phyloP scores from a whole-genome alignment of 2,329 filamentous ascomycete genomes.

The Trematosphaeria pertusa region DNA sequence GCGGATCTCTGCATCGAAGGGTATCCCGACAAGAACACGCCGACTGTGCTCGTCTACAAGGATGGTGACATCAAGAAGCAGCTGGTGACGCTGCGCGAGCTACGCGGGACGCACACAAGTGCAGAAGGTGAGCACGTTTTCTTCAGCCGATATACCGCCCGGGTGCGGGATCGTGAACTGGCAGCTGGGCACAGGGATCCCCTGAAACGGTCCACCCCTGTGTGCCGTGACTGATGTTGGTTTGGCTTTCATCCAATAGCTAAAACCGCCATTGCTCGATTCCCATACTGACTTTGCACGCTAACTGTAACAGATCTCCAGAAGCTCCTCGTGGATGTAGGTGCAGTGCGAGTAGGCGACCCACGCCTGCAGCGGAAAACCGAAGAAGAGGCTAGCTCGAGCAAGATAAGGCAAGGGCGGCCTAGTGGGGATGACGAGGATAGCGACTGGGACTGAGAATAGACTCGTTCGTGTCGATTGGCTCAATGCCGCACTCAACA shows the following conservation, averaged over 20 bases:
- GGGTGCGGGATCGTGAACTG: neutral
- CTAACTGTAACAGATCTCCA: slow-evolving; percentile 67
- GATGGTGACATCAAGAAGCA: slow-evolving; percentile 93
- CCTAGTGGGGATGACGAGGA: slow-evolving; percentile 58
- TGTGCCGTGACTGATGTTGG: too few species aligned
- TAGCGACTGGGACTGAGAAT: slow-evolving; percentile 66
- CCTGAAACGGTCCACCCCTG: too few species aligned
- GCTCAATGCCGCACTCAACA: neutral
- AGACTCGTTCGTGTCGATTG: neutral
- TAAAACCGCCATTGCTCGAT: too few species aligned
- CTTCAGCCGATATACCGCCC: slow-evolving; percentile 2
- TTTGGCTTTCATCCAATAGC: too few species aligned
- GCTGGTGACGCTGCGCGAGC: slow-evolving; percentile 82
- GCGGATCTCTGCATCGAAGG: slow-evolving; percentile 94
- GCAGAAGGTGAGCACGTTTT: slow-evolving; percentile 27
- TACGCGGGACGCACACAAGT: slow-evolving; percentile 65
- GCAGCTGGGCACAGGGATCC: neutral
- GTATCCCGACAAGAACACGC: slow-evolving; percentile 93
- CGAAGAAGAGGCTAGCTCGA: slow-evolving; percentile 61
- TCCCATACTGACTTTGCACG: slow-evolving; percentile 17
- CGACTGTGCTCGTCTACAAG: slow-evolving; percentile 90
- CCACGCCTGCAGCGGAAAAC: slow-evolving; percentile 70
- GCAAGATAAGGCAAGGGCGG: slow-evolving; percentile 54
- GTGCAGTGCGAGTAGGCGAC: slow-evolving; percentile 80
- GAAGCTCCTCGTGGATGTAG: slow-evolving; percentile 79